These are phyloP conservation scores for Obba rivulosa DNA, from an alignment of 768 basidiomycete genomes.

Conservation along the genomic window DNA sequence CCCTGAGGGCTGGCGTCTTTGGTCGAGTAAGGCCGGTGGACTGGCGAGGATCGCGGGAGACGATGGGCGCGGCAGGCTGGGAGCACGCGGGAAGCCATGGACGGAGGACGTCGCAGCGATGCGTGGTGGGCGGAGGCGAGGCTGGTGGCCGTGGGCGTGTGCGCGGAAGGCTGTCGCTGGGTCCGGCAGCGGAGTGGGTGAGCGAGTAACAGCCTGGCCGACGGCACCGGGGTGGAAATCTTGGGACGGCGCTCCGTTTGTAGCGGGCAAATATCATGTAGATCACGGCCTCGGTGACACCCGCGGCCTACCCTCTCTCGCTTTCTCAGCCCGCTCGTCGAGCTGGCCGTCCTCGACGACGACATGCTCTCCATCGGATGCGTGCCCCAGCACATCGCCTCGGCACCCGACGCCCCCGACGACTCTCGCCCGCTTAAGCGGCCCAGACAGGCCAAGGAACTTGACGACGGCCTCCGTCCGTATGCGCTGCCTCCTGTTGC, in stretches of 20 bases:
- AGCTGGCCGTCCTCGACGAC: neutral
- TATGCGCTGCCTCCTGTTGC: constrained; percentile 11
- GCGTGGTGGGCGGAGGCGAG: neutral
- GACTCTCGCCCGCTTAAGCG: constrained; percentile 19
- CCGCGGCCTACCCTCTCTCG: constrained; percentile 7
- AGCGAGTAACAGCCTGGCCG: too few species aligned
- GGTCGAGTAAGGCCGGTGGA: neutral
- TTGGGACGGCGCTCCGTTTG: too few species aligned
- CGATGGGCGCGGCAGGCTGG: too few species aligned
- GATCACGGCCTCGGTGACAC: constrained; percentile 4
- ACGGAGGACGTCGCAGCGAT: neutral
- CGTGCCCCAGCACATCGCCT: constrained; percentile 9
- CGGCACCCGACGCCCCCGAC: constrained; percentile 7
- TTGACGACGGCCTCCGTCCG: constrained; percentile 13
- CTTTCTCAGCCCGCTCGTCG: constrained; percentile 9
- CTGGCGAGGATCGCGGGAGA: too few species aligned
- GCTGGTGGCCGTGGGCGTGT: neutral
- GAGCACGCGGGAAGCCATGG: neutral
- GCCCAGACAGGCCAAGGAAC: constrained; percentile 12
- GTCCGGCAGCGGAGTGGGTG: too few species aligned
- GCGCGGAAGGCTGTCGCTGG: neutral
- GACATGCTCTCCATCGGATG: constrained; percentile 12
- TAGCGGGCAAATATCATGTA: neutral
- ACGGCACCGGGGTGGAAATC: too few species aligned
- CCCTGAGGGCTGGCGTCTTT: constrained; percentile 1